These are phyloP conservation scores for Hericium rajendrae DNA, from an alignment of 768 basidiomycete species.

Conservation along the genomic window DNA sequence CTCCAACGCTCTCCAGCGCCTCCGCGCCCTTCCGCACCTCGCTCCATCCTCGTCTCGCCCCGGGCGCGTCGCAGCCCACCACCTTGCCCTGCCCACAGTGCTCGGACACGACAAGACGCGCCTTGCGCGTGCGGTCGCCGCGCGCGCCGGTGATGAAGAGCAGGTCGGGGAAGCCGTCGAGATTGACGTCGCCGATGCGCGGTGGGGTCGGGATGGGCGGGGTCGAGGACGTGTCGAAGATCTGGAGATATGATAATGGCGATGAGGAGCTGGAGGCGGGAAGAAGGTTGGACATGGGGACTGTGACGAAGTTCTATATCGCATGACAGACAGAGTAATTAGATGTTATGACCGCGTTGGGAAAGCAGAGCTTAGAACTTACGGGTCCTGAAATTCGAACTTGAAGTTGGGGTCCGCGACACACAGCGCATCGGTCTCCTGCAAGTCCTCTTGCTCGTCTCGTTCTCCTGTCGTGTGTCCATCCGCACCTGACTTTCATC, in stretches of 20 bases:
- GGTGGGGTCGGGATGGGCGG: constrained; percentile 70
- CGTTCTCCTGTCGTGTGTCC: not conserved
- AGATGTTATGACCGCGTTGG: not conserved
- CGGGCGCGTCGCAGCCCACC: constrained; percentile 45
- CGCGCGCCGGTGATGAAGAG: constrained; percentile 44
- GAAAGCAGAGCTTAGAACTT: not conserved
- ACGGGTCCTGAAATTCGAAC: constrained; percentile 37
- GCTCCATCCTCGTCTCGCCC: constrained; percentile 58
- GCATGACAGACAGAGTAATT: not conserved
- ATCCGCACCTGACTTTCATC: not conserved
- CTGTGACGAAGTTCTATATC: constrained; percentile 50
- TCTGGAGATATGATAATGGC: constrained; percentile 45
- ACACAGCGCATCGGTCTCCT: constrained; percentile 75
- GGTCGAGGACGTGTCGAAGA: constrained; percentile 53
- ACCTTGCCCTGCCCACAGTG: constrained; percentile 36
- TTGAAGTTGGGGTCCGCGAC: constrained; percentile 69
- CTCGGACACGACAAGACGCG: constrained; percentile 54
- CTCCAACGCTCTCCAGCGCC: constrained; percentile 54
- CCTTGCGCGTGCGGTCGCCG: constrained; percentile 31
- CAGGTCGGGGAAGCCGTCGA: constrained; percentile 92
- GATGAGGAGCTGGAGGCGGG: constrained; percentile 22
- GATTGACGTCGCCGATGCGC: constrained; percentile 79
- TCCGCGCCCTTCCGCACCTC: constrained; percentile 49
- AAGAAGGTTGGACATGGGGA: constrained; percentile 56
- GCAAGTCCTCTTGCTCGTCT: constrained; percentile 28